A percentile compares a stretch with the other conserved stretches of the same genome.
These are phyloP conservation scores for Aspergillus texensis DNA, from an alignment of 2,329 filamentous ascomycete genomes.

Conservation along the genomic window DNA sequence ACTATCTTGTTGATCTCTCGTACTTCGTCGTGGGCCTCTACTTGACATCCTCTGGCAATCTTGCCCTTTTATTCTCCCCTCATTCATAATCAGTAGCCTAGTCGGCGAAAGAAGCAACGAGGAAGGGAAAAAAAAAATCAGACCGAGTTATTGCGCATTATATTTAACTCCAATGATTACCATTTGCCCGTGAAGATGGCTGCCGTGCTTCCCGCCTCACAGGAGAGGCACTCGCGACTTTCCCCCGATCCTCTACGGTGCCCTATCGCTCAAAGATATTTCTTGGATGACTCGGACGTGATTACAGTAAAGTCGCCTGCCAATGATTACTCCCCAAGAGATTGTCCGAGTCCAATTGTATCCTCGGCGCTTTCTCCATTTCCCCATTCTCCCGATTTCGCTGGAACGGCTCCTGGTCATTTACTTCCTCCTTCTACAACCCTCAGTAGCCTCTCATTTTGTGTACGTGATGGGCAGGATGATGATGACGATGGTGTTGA, in stretches of 20 bases:
- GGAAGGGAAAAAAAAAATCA: background rate
- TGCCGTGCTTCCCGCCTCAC: conserved; percentile 35
- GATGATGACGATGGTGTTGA: conserved; percentile 42
- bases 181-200: conserved; percentile 33
- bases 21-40: background rate
- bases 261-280: conserved; percentile 37
- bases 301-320: conserved; percentile 30
- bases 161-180: background rate
- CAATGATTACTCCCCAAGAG: conserved; percentile 28
- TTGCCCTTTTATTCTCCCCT: background rate
- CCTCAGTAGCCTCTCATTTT: conserved; percentile 41
- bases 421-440: conserved; percentile 41
- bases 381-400: conserved; percentile 41
- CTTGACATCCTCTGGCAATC: background rate
- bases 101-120: background rate
- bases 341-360: conserved; percentile 29
- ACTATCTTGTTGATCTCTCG: background rate
- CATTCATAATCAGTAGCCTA: background rate
- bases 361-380: conserved; percentile 41
- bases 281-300: conserved; percentile 27
- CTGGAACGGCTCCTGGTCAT: conserved; percentile 31
- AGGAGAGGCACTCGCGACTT: conserved; percentile 35
- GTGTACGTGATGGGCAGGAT: conserved; percentile 29
- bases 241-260: conserved; percentile 34
- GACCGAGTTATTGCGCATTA: background rate